Evolutionary conservation across 2,329 filamentous ascomycete species (phyloP), one percentile per base, ranked within the genome.

Genomic region (Colletotrichum musae): DNA sequence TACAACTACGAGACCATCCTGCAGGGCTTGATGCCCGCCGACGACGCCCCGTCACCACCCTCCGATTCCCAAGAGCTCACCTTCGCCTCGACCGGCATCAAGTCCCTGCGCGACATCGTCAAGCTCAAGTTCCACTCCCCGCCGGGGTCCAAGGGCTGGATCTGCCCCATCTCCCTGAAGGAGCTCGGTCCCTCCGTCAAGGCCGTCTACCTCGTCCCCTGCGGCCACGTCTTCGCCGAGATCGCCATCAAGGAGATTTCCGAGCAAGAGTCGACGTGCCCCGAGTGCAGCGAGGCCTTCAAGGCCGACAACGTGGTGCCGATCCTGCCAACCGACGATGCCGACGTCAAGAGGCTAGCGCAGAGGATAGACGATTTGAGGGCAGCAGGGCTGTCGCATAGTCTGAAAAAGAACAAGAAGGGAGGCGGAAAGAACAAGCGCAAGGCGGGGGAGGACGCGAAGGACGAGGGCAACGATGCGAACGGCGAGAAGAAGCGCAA

Each of bases 1-100:
- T 99, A 97, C 86, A 98, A 97, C 78, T 98, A 98, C 82, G 95
- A 98, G 78, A 91, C 94, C 0, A 87, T 98, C 21, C 86, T 99
- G 64, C 84, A 84, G n/a, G 84, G 84, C 3, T 77, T 90, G 18
- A 84, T 89, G 77, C 81, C 91, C 78, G 74, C 78, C 26, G 62
- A 71, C 15, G 76, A 79, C 59, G 64, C 75, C n/a, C 74, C 74
- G 47, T 61, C 74, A 60, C 74, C 75, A 65, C 74, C 5, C 53
- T 72, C 72, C 58, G 74, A 76, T 59, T 74, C 74, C 28, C 64
- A 73, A 41, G 76, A 77, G 58, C 70, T 78, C 39, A 78, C 80
- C 1, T 87, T 88, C 43, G 78, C 83, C 18, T 80, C 83, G 12
- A 81, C 86, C 4, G 86, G 86, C n/a, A 92, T 99, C 70, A 94